Conservation (phyloP, 345 rosid species). For the Eucalyptus erythrocorys region DNA sequence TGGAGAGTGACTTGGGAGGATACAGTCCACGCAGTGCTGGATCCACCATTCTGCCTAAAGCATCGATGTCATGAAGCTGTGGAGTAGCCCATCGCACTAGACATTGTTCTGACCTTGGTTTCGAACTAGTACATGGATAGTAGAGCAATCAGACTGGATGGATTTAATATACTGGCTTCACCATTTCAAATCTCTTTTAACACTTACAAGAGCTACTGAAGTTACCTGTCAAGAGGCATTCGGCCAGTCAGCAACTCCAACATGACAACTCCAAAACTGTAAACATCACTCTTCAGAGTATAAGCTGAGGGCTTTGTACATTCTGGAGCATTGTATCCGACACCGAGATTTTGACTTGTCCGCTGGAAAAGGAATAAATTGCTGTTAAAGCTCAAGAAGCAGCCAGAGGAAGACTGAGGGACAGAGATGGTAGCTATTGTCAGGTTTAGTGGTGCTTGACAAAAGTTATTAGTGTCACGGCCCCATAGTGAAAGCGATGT, state of each 20-base stretch:
- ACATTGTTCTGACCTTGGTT: neutral
- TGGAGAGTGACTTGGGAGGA: neutral
- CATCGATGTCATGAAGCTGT: neutral
- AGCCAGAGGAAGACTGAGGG: neutral
- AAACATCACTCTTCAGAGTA: slow-evolving; percentile 79
- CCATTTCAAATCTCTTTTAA: neutral
- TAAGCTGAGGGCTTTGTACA: slow-evolving; percentile 60
- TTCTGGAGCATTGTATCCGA: slow-evolving; percentile 95
- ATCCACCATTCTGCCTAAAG: neutral
- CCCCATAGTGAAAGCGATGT: neutral
- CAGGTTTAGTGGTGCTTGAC: neutral
- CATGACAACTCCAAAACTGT: slow-evolving; percentile 97
- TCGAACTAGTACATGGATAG: neutral
- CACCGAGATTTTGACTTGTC: slow-evolving; percentile 84
- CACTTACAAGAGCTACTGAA: neutral
- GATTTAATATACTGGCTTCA: neutral
- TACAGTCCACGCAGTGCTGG: neutral
- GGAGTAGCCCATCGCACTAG: neutral
- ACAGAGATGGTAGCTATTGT: neutral
- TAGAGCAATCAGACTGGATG: neutral
- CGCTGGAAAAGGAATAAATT: slow-evolving; percentile 20
- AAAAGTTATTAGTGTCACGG: neutral
- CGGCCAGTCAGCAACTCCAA: slow-evolving; percentile 82
- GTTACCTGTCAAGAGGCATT: slow-evolving; percentile 71
- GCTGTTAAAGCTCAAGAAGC: neutral